Base-by-base conservation (phyloP, 2,329 filamentous ascomycete genomes). In the Aspergillus sp. region DNA sequence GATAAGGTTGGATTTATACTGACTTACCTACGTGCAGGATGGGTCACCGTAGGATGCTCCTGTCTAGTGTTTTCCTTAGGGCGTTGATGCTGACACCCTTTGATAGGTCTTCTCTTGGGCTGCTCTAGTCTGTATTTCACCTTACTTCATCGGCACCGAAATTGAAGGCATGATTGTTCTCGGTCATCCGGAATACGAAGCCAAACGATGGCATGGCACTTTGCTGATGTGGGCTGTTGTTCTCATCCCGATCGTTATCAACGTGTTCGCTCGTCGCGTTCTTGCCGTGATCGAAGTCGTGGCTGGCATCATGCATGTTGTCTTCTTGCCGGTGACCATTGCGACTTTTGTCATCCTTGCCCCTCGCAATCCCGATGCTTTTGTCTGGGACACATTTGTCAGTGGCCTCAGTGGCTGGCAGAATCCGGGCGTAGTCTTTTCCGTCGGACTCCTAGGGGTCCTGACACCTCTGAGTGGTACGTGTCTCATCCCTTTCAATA, bases 201-300 rank as follows among this genome's bases (percentile, higher is more conserved):
- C 65, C 2, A 42, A 68, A 32, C 49, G 61, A 10, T 75, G 72
- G 72, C 72, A 72, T 36, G 80, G 78, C 0, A 83, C 82, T 0
- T 68, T 85, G 2, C 67, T 85, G 0, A 77, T 82, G 20, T 83
- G 81, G 71, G 77, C 76, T 3, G 76, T 83, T 32, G 73, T 81
- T 2, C 49, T 78, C 4, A 76, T 83, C 20, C 77, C 77, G 2
- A 77, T 84, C 18, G 67, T 82, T 16, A 77, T 84, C 72, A 85
- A 85, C 65, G 81, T 81, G 0, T 75, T 81, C 58, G 67, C 53
- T 5, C 61, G 63, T 18, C 63, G 63, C 14, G n/a, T 65, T 2
- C 58, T 65, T 0, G 31, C 56, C 2, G 26, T 54, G 4, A 62
- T 65, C 9, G 63, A 65, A 45, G 52, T 65, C 11, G 54, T 51